A percentile compares a stretch with the other conserved stretches of the same genome.
Conservation (phyloP, 1,284 basidiomycete species). For the Wolfiporia cocos region DNA sequence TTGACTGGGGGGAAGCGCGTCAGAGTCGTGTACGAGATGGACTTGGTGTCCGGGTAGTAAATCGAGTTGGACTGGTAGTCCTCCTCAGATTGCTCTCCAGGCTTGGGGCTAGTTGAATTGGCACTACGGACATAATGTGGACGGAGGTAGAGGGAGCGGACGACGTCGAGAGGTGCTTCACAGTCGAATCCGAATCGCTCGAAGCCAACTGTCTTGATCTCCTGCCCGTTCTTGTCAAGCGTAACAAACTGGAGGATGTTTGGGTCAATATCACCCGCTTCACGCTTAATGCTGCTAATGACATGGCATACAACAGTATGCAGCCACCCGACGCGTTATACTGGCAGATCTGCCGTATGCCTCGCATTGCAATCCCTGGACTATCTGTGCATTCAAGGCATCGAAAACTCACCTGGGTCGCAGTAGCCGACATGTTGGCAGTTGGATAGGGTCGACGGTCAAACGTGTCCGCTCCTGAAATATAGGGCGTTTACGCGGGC, state of each 20-base stretch:
- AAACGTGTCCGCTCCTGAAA: neutral
- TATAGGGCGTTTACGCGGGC: conserved; percentile 1
- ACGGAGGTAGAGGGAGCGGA: conserved; percentile 83
- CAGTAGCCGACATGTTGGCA: neutral
- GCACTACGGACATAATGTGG: conserved; percentile 64
- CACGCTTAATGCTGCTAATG: too few species aligned
- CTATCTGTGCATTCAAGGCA: too few species aligned
- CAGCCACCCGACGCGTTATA: too few species aligned
- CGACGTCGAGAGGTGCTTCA: conserved; percentile 69
- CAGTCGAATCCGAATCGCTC: conserved; percentile 86
- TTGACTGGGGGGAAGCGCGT: conserved; percentile 89
- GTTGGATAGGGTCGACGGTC: neutral
- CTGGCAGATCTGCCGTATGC: too few species aligned
- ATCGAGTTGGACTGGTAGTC: conserved; percentile 79
- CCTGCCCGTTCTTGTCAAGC: conserved; percentile 68
- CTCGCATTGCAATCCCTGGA: too few species aligned
- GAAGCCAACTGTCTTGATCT: conserved; percentile 76
- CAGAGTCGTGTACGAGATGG: conserved; percentile 89
- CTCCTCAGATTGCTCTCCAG: conserved; percentile 23
- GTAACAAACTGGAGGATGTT: conserved; percentile 41
- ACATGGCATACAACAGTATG: too few species aligned
- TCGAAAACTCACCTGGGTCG: conserved; percentile 1
- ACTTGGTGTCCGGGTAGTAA: conserved; percentile 69
- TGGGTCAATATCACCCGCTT: too few species aligned
- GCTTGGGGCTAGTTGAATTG: conserved; percentile 30